Conservation (phyloP, 805 yeast genomes). For the Candida quercuum region DNA sequence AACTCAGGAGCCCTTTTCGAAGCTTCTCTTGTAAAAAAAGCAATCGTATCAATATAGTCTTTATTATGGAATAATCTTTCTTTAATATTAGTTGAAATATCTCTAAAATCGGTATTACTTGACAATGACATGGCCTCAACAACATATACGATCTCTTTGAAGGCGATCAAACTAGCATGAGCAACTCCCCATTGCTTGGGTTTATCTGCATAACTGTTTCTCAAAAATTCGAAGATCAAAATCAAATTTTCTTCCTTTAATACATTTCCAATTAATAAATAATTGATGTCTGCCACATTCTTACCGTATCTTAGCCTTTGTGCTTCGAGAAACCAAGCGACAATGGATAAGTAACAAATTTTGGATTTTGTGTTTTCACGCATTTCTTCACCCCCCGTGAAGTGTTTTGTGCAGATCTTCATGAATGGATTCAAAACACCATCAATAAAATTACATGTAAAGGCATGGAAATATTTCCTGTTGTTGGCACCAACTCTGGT, state of each 20-base stretch:
- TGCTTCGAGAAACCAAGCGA: slow-evolving; percentile 73
- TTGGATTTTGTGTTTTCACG: no score
- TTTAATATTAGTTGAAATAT: slow-evolving; percentile 52
- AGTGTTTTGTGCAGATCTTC: slow-evolving; percentile 41
- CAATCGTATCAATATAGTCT: slow-evolving; percentile 48
- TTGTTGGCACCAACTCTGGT: slow-evolving; percentile 14
- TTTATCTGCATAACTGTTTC: slow-evolving; percentile 35
- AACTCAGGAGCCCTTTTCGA: slow-evolving; percentile 57
- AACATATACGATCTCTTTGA: slow-evolving; percentile 53
- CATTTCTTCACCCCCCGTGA: slow-evolving; percentile 37
- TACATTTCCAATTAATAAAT: slow-evolving; percentile 46
- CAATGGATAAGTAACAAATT: slow-evolving; percentile 49
- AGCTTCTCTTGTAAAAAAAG: slow-evolving; percentile 58
- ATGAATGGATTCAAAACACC: slow-evolving; percentile 71
- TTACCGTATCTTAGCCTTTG: slow-evolving; percentile 38
- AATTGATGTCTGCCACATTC: slow-evolving; percentile 25
- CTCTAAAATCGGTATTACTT: slow-evolving; percentile 39
- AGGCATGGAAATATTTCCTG: slow-evolving; percentile 21
- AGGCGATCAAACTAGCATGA: slow-evolving; percentile 65
- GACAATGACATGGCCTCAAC: slow-evolving; percentile 36
- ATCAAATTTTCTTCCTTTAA: slow-evolving; percentile 58
- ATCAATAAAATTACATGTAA: slow-evolving; percentile 58
- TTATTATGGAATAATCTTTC: slow-evolving; percentile 69
- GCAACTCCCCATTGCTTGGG: slow-evolving; percentile 47
- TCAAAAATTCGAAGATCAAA: slow-evolving; percentile 35